Conservation (phyloP, 2,329 filamentous ascomycete species). For the Venturia aucupariae region DNA sequence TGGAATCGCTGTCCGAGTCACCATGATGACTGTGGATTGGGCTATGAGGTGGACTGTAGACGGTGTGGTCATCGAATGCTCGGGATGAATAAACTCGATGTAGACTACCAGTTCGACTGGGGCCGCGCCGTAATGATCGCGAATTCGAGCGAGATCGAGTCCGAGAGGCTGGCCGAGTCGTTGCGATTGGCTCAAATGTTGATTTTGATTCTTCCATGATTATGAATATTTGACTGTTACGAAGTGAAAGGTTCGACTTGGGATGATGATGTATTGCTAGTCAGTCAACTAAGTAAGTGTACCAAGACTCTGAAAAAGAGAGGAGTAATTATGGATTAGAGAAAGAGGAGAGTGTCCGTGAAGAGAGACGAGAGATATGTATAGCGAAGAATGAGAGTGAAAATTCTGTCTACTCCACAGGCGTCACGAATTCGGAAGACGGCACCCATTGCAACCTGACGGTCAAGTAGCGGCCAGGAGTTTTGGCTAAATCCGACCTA, state of each 20-base stretch:
- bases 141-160: constrained; percentile 10
- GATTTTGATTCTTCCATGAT: constrained; percentile 7
- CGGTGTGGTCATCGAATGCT: constrained; percentile 13
- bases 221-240: background rate
- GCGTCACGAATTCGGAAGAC: background rate
- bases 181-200: constrained; percentile 10
- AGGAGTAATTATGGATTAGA: background rate
- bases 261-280: background rate
- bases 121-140: constrained; percentile 1
- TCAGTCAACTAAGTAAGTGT: background rate
- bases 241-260: background rate
- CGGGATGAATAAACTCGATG: constrained; percentile 9
- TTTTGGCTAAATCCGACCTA: background rate
- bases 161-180: background rate
- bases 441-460: background rate
- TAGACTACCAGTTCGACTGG: background rate
- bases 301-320: background rate
- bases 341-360: background rate
- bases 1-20: background rate
- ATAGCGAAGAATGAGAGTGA: background rate
- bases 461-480: background rate
- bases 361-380: background rate
- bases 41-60: background rate
- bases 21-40: background rate
- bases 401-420: background rate